Evolutionary conservation across 164 flowering plant genomes (phyloP).

Genomic region (Vitis rupestris): DNA sequence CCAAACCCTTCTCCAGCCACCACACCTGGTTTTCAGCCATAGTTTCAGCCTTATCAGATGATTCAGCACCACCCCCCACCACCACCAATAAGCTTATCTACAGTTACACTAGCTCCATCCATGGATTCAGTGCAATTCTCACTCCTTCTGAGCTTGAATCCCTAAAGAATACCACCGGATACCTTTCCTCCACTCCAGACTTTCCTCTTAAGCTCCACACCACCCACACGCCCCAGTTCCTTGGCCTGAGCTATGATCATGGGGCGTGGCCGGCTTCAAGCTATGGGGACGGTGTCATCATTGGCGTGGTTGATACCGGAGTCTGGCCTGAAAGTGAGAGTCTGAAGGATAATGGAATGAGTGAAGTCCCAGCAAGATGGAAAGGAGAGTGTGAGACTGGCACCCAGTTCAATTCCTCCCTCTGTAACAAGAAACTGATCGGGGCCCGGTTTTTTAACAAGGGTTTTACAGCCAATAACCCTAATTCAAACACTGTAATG

Average conservation of each 20-base stretch:
- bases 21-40: slow-evolving; percentile 20
- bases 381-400: slow-evolving; percentile 27
- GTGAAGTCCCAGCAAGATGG: slow-evolving; percentile 28
- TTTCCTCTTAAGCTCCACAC: slow-evolving; percentile 20
- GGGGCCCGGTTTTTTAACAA: slow-evolving; percentile 43
- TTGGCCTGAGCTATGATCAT: slow-evolving; percentile 13
- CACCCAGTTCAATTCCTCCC: slow-evolving; percentile 17
- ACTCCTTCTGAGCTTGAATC: slow-evolving; percentile 17
- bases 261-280: slow-evolving; percentile 25
- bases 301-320: slow-evolving; percentile 37
- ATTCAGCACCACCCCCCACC: too few species aligned
- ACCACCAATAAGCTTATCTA: slow-evolving; percentile 17
- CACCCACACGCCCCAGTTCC: slow-evolving; percentile 23
- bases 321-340: slow-evolving; percentile 41
- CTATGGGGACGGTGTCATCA: slow-evolving; percentile 25
- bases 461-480: slow-evolving; percentile 24
- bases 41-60: slow-evolving; percentile 14
- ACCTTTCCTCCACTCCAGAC: slow-evolving; percentile 13
- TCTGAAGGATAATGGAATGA: slow-evolving; percentile 29
- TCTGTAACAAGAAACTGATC: slow-evolving; percentile 38
- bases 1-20: slow-evolving; percentile 16
- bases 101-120: slow-evolving; percentile 14
- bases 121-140: slow-evolving; percentile 30
- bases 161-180: slow-evolving; percentile 18
- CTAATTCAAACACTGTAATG: slow-evolving; percentile 8